A percentile compares a stretch with the other conserved stretches of the same genome.
phyloP scores from a whole-genome alignment of 23 red algal species.

The Gracilaria caudata region DNA sequence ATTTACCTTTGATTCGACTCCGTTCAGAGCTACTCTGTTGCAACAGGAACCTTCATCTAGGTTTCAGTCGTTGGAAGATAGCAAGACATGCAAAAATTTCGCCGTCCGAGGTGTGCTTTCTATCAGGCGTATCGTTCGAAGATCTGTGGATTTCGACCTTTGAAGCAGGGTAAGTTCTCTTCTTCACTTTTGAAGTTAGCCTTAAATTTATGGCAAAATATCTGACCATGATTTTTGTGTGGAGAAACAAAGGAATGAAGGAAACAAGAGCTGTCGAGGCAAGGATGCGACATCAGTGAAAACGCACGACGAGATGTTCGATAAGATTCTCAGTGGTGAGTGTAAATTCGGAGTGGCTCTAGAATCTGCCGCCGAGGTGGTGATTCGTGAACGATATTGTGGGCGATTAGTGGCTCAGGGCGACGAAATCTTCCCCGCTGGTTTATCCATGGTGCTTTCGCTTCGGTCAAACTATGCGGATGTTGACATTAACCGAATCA shows the following conservation, averaged over 20 bases:
- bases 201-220: too few species aligned
- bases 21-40: conserved; percentile 12
- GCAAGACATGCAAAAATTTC: conserved; percentile 24
- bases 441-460: conserved; percentile 9
- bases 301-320: background rate
- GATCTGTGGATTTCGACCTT: conserved; percentile 1
- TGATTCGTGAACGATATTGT: background rate
- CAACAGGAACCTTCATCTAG: conserved; percentile 4
- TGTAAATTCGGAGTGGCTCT: background rate
- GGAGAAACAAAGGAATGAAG: too few species aligned
- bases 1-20: background rate
- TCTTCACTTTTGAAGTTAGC: background rate
- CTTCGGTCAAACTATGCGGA: background rate
- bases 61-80: background rate
- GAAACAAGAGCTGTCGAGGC: too few species aligned
- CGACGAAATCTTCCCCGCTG: background rate
- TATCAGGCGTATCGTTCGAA: background rate
- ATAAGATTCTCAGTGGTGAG: background rate
- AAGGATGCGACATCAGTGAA: background rate
- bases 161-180: conserved; percentile 16
- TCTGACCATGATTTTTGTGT: too few species aligned
- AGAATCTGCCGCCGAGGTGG: background rate
- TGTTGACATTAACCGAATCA: background rate
- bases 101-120: conserved; percentile 35
- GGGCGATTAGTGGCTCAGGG: background rate